Percentiles rank a stretch among this genome's conserved stretches.
Conservation (phyloP, 1,284 basidiomycete genomes). For the Ganoderma leucocontextum region DNA sequence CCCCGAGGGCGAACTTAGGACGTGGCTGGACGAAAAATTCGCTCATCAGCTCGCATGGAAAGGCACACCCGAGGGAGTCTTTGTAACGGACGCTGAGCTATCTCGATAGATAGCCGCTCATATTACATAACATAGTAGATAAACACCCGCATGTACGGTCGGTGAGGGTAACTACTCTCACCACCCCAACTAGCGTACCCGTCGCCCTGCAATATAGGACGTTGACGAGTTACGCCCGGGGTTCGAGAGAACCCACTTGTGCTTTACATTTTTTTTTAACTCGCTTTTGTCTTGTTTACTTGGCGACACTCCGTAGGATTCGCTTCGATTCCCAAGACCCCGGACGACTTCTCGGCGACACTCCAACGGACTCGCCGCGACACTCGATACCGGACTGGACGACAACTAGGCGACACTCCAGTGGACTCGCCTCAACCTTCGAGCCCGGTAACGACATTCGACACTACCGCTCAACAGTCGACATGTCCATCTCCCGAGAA, state of each 20-base stretch:
- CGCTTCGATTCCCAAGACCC: no score
- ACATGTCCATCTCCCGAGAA: no score
- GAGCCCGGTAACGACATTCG: not conserved
- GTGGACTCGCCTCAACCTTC: no score
- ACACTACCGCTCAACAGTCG: no score
- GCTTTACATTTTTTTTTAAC: slow-evolving; percentile 4
- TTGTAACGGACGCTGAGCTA: no score
- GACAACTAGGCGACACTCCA: not conserved
- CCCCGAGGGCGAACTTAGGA: not conserved
- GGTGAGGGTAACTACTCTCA: not conserved
- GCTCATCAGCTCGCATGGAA: not conserved
- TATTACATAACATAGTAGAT: no score
- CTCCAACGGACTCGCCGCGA: not conserved
- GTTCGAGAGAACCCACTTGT: not conserved
- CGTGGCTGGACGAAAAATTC: not conserved
- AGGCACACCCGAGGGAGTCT: not conserved
- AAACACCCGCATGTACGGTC: no score
- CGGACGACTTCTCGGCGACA: slow-evolving; percentile 2
- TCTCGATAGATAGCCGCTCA: no score
- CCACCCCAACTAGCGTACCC: not conserved
- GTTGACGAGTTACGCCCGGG: slow-evolving; percentile 1
- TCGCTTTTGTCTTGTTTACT: not conserved
- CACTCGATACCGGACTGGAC: no score
- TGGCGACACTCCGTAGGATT: no score
- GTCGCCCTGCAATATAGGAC: not conserved